Evolutionary conservation across 352 stramenopile genomes (phyloP).

Genomic region (Globisporangium middletonii): DNA sequence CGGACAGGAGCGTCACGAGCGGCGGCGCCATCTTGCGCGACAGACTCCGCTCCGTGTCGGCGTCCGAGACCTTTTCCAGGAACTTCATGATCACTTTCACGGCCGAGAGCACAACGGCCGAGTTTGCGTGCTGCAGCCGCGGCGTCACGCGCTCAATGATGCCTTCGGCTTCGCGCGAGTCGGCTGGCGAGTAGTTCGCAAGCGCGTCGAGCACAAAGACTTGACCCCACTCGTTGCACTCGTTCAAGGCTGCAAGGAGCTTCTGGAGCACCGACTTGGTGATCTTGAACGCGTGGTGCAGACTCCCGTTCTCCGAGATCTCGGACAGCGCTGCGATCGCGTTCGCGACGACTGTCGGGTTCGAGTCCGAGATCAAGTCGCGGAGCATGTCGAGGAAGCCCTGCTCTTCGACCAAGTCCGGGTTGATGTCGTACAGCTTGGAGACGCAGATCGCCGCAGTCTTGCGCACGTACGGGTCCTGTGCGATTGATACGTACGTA

Average conservation of each 20-base stretch:
- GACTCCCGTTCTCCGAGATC: slow-evolving; percentile 94
- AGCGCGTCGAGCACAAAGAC: slow-evolving; percentile 98
- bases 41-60: slow-evolving; percentile 88
- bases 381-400: slow-evolving; percentile 95
- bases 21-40: slow-evolving; percentile 96
- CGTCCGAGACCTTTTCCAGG: slow-evolving; percentile 93
- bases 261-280: slow-evolving; percentile 97
- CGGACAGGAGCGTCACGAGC: slow-evolving; percentile 98
- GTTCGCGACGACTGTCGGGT: slow-evolving; percentile 98
- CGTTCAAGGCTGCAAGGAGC: slow-evolving; percentile 96
- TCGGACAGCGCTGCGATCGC: slow-evolving; percentile 96
- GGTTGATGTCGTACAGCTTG: slow-evolving; percentile 99
- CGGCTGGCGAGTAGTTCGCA: slow-evolving; percentile 92
- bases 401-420: slow-evolving; percentile 94
- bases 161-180: slow-evolving; percentile 95
- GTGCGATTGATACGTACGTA: too few species aligned
- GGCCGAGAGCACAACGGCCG: slow-evolving; percentile 96
- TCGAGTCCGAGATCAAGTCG: slow-evolving; percentile 97
- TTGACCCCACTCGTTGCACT: slow-evolving; percentile 99
- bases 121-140: slow-evolving; percentile 97
- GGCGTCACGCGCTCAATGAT: slow-evolving; percentile 99
- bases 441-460: slow-evolving; percentile 98
- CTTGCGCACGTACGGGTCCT: slow-evolving; percentile 98
- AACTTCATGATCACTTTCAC: slow-evolving; percentile 98
- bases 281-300: slow-evolving; percentile 91